Base-by-base conservation (phyloP, 176 grass and related monocot species). In the Panicum miliaceum region DNA sequence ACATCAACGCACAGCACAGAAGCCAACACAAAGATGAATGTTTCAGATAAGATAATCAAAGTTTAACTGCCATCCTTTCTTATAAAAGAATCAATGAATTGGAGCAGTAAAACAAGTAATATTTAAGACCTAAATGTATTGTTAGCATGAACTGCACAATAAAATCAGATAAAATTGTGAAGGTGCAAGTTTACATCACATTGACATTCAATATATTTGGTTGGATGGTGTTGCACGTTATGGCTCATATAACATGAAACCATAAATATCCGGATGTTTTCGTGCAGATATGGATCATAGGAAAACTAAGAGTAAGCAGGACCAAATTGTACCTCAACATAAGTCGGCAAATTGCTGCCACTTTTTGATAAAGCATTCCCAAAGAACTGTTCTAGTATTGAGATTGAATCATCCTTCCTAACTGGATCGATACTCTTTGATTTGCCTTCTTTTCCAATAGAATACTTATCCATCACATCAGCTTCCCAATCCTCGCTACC, bases 301-400 rank as follows among this genome's bases (percentile, higher is more conserved):
- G 42, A 84, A 84, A 81, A 27, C 11, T 25, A 84, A 62, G 58
- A 83, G 32, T 65, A 56, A 79, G 40, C 29, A 90, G 5, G 27
- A 42, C 19, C 43, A 84, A 68, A 78, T 4, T 26, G 57, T 84
- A 87, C 89, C 89, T 89, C 89, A 81, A 58, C 78, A 84, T 81
- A 73, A 68, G 88, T 63, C 1, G 93, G 75, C 78, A 84, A 74
- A 82, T 64, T 82, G 59, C 50, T 85, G 71, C 83, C 45, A 48
- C 70, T 63, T 91, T 93, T 96, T 12, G 66, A 90, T 79, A 94
- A 82, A 64, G 88, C 75, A 89, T 58, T 88, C 65, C 90, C 84
- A 83, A 99, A 94, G 67, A 99, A 99, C 42, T 95, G 91, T 56
- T 96, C 97, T 84, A 99, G 83, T 72, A 96, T 86, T 76, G 93